Conservation (phyloP, 345 rosid species). For the Eucalyptus dawsonii region DNA sequence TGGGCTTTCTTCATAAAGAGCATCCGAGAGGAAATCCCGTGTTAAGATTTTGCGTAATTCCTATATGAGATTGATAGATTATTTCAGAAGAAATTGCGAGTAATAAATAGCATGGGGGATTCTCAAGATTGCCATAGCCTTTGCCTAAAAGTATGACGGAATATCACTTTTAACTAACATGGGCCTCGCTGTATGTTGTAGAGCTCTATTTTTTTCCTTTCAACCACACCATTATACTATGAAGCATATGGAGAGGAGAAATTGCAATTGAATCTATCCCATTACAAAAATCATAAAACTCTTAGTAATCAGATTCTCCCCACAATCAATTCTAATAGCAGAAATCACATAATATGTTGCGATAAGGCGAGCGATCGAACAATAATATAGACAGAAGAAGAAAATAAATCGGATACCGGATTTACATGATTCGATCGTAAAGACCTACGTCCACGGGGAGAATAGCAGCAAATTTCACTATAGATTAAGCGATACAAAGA, state of each 20-base stretch:
- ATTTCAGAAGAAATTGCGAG: background rate
- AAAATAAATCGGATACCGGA: no score
- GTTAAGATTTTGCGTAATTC: background rate
- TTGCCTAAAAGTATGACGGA: background rate
- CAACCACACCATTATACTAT: background rate
- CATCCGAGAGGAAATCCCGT: background rate
- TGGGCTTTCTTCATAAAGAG: background rate
- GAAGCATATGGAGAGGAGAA: background rate
- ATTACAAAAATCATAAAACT: no score
- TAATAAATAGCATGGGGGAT: background rate
- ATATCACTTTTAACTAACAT: background rate
- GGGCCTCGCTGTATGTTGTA: no score
- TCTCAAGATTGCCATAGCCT: background rate
- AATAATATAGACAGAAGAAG: no score
- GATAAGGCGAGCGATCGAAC: no score
- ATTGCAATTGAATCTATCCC: background rate
- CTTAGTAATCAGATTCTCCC: background rate
- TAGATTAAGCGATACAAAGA: no score
- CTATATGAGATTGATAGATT: background rate
- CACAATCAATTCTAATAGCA: background rate
- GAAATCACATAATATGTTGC: no score
- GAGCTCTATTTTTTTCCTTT: background rate
- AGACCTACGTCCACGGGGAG: no score
- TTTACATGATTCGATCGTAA: no score
- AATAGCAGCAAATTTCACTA: rapidly evolving